Evolutionary conservation across 2,329 filamentous ascomycete genomes (phyloP).

Genomic region (Xylariaceae sp.): DNA sequence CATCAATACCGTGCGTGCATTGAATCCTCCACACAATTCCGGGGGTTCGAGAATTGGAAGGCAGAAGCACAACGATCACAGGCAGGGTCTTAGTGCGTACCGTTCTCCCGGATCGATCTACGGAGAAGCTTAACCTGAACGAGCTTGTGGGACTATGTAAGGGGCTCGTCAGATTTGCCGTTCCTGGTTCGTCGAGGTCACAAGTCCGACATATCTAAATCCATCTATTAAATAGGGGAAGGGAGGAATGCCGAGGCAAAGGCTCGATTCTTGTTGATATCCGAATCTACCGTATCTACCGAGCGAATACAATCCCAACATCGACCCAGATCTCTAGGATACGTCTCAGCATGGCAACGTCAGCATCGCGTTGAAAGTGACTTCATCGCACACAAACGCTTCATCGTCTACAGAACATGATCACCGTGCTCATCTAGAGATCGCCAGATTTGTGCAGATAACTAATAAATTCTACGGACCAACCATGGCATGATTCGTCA

Average conservation of each 20-base stretch:
- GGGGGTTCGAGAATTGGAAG: not conserved
- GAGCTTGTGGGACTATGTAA: not conserved
- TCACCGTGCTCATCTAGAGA: not conserved
- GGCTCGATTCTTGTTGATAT: not conserved
- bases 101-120: slow-evolving; percentile 10
- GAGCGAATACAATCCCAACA: not conserved
- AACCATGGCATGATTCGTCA: not conserved
- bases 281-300: not conserved
- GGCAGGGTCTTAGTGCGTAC: slow-evolving; percentile 1
- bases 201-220: not conserved
- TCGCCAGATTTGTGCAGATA: too few relatives aligned
- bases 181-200: not conserved
- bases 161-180: not conserved
- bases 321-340: not conserved
- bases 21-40: not conserved
- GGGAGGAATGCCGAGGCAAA: not conserved
- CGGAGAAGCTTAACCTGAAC: slow-evolving; percentile 1
- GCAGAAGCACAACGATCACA: not conserved
- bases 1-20: slow-evolving; percentile 5
- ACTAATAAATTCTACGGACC: not conserved
- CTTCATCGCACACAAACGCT: not conserved
- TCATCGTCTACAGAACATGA: not conserved
- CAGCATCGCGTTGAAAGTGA: not conserved
- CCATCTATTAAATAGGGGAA: too few relatives aligned
- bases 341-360: not conserved